Base-by-base conservation (phyloP, 1,139 yeast genomes). In the Ogataea hybrid region DNA sequence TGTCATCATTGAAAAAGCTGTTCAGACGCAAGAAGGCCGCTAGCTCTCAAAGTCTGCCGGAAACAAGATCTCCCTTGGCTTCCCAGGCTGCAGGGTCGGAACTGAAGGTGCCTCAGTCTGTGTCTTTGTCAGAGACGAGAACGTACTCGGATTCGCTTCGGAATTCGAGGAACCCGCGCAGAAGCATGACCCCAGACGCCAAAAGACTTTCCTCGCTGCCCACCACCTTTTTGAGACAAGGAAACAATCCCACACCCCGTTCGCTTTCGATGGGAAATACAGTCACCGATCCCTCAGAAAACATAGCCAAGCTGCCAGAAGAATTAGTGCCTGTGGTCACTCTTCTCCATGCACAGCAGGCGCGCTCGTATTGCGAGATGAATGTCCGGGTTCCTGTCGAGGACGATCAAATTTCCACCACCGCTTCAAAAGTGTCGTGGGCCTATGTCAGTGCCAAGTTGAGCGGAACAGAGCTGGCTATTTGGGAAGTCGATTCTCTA, bases 281-380 rank as follows among this genome's bases (percentile, higher is more conserved):
- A 5, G 28, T 46, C n/a, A 25, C 50, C 2, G 44, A 40, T 9
- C 44, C 53, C 4, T 4, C 40, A 5, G 51, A 48, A 12, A 37
- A 35, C 5, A 29, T 39, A 15, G 20, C 44, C 6, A 28, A 43
- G 18, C 35, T 61, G 12, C 77, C 79, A 2, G 70, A 68, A 18
- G 83, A 78, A 49, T 63, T 79, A 55, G 58, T 73, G 7, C 83
- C 84, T 1, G 69, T 76, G 10, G 64, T 78, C 35, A 73, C 82
- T 4, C 62, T 79, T 39, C 61, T 77, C 28, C 68, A 69, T 21
- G 71, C 80, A 15, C 83, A 78, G 51, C 72, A 71, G 47, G 64
- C 70, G 5, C 65, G 84, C 34, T 60, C 67, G 6, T 78, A 79
- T 55, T 64, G 59, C 42, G 77, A 73, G 47, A 77, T 78, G 49